Evolutionary conservation across 176 grass and related monocot species (phyloP).

Genomic region (Rhipidocladum racemiflorum): DNA sequence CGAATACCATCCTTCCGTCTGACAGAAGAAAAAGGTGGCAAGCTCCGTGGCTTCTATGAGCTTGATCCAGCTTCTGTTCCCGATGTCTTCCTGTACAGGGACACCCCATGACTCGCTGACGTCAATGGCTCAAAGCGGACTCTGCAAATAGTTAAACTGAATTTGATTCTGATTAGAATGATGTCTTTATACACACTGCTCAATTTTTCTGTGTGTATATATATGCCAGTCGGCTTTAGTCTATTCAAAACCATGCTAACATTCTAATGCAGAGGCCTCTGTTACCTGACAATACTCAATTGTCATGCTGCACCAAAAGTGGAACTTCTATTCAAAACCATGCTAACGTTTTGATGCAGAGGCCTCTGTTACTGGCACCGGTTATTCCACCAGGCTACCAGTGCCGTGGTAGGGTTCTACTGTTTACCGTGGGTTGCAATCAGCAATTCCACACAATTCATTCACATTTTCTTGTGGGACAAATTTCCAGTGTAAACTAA

Average conservation of each 20-base stretch:
- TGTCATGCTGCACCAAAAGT: neutral
- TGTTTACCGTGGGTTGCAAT: neutral
- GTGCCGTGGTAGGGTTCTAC: neutral
- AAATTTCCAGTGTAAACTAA: too few species aligned
- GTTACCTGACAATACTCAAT: neutral
- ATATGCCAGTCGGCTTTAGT: conserved; percentile 23
- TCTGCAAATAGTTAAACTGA: neutral
- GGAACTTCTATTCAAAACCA: neutral
- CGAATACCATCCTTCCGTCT: conserved; percentile 55
- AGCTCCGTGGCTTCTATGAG: conserved; percentile 71
- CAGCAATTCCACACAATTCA: neutral
- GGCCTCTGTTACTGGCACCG: neutral
- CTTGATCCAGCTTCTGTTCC: conserved; percentile 81
- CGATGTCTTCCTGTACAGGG: conserved; percentile 52
- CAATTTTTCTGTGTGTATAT: neutral
- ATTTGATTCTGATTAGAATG: neutral
- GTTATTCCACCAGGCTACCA: neutral
- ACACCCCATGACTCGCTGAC: neutral
- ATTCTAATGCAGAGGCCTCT: neutral
- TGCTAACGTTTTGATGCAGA: neutral
- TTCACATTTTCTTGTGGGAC: neutral
- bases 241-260: neutral
- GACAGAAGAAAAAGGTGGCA: conserved; percentile 58
- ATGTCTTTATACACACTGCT: neutral
- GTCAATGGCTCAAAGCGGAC: neutral